phyloP scores from a whole-genome alignment of 495 filamentous ascomycete genomes.

The Penicillium atrosanguineum region DNA sequence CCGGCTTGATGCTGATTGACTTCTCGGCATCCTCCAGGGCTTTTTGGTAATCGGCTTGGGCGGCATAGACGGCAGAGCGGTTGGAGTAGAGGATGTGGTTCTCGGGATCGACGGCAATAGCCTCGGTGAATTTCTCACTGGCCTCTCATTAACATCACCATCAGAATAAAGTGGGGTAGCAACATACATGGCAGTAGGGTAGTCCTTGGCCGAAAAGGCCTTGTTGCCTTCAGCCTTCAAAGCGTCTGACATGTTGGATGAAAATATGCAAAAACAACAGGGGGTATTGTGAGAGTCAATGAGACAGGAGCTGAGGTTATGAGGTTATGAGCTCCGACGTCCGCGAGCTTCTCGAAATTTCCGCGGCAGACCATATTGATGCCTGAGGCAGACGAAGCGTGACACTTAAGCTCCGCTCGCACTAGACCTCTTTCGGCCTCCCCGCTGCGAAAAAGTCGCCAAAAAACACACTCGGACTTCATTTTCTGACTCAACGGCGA shows the following conservation, averaged over 20 bases:
- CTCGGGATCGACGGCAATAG: conserved; percentile 78
- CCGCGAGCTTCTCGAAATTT: conserved; percentile 52
- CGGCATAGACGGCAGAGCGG: conserved; percentile 92
- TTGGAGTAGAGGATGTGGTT: conserved; percentile 99
- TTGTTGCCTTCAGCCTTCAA: conserved; percentile 98
- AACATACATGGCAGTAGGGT: conserved; percentile 88
- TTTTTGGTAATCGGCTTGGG: conserved; percentile 78
- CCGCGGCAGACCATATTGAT: conserved; percentile 21
- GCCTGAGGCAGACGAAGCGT: conserved; percentile 27
- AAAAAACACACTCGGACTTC: conserved; percentile 29
- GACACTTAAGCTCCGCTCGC: conserved; percentile 19
- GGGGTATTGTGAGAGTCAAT: conserved; percentile 4
- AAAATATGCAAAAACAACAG: conserved; percentile 5
- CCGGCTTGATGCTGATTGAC: conserved; percentile 88
- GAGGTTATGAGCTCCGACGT: conserved; percentile 23
- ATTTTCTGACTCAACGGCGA: conserved; percentile 19
- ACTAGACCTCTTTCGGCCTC: conserved; percentile 31
- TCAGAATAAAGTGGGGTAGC: conserved; percentile 29
- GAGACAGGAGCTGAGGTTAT: conserved; percentile 3
- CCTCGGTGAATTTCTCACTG: conserved; percentile 91
- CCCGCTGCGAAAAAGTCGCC: conserved; percentile 29
- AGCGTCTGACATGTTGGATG: conserved; percentile 49
- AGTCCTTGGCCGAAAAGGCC: conserved; percentile 95
- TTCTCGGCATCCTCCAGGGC: conserved; percentile 90
- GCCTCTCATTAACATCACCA: conserved; percentile 14